These are phyloP conservation scores for Neofusicoccum laricinum DNA, from an alignment of 2,329 filamentous ascomycete genomes.

Conservation along the genomic window DNA sequence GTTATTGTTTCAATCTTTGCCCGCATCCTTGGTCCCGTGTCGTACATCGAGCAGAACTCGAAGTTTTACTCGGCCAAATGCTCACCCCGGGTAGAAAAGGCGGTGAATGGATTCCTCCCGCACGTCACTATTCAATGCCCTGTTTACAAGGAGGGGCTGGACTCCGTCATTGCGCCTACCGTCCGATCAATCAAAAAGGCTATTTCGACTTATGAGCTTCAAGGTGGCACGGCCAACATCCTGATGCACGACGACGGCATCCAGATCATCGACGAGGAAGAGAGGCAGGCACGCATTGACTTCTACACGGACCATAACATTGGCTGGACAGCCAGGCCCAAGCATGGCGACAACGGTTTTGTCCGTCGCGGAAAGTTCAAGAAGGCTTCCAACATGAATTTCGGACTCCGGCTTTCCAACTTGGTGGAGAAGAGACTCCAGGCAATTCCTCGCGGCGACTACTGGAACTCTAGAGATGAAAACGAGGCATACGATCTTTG, in stretches of 20 bases:
- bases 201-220: constrained; percentile 50
- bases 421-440: constrained; percentile 60
- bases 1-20: constrained; percentile 73
- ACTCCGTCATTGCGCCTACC: constrained; percentile 42
- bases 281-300: constrained; percentile 44
- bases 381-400: constrained; percentile 71
- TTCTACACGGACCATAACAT: constrained; percentile 52
- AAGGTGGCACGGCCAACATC: constrained; percentile 65
- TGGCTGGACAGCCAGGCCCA: constrained; percentile 49
- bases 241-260: constrained; percentile 69
- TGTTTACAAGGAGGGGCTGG: constrained; percentile 81
- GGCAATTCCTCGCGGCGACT: constrained; percentile 33
- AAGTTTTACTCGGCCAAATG: constrained; percentile 77
- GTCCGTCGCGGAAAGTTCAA: constrained; percentile 36
- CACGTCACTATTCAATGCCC: constrained; percentile 78
- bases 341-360: constrained; percentile 36
- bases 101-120: constrained; percentile 51
- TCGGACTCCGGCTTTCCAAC: constrained; percentile 60
- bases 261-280: constrained; percentile 54
- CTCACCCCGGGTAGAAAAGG: constrained; percentile 56
- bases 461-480: constrained; percentile 27
- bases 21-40: constrained; percentile 72
- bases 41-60: constrained; percentile 71
- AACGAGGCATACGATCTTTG: constrained; percentile 24
- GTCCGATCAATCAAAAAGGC: constrained; percentile 42